Evolutionary conservation across 2,329 filamentous ascomycete genomes (phyloP), one percentile per base, ranked within the genome.

Genomic region (Ceratocystis diversiconidia): DNA sequence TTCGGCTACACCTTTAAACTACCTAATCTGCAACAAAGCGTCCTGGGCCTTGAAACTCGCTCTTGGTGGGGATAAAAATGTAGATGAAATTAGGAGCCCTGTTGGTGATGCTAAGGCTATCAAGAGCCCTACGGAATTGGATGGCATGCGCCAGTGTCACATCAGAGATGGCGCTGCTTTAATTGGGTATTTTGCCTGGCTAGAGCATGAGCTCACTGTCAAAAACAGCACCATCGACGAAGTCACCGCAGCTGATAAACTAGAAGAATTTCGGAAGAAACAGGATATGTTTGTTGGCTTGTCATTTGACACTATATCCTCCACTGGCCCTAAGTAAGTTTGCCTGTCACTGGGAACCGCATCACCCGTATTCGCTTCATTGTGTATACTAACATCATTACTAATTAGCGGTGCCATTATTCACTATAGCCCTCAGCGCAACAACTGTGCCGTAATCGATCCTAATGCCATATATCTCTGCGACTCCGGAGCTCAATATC

Each of bases 251-350:
- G 91, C 92, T 17, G 90, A 96, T 73, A 95, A 95, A 76, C 81
- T 99, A 1, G 90, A 96, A 74, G 80, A 84, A 68, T 79, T 91
- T 61, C 84, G 90, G 65, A 81, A 82, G 52, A 81, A 82, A 71
- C 79, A 85, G 65, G 76, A 91, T 66, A 80, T 89, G 69, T 99
- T 92, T 73, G 89, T 89, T 62, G 94, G 94, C 5, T 80, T 97
- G 17, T 96, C 92, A 0, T 99, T 99, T 72, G 86, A 91, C 70
- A 97, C 94, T 1, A 99, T 99, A 68, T 97, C 92, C 0, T 95
- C 92, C 0, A 96, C 91, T 0, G 94, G 94, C 2, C 78, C 92
- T 63, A 85, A 85, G 81, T 84, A 72, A 76, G 81, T 77, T 44
- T 5, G 12, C 36, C 4, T 41, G 3, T 17, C 17, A 36, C 6